phyloP scores from a whole-genome alignment of 1,139 yeast species.

The Zygosaccharomyces pseudobailii region DNA sequence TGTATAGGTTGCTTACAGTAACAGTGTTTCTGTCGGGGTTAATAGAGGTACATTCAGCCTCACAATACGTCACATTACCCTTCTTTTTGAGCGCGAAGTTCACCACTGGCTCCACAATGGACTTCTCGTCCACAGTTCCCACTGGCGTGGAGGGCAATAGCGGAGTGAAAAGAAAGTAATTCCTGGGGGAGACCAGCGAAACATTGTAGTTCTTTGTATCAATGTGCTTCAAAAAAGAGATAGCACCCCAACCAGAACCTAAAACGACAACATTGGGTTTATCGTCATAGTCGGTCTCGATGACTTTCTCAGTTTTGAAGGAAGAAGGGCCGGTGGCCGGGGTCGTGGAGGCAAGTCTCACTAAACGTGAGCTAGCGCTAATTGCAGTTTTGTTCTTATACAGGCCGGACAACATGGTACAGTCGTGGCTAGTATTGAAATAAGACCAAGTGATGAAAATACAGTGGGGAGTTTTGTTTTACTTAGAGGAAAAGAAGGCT shows the following conservation, averaged over 20 bases:
- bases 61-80: constrained; percentile 79
- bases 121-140: constrained; percentile 85
- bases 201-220: constrained; percentile 88
- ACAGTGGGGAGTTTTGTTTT: not conserved
- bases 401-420: constrained; percentile 10
- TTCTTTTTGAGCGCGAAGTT: constrained; percentile 65
- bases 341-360: constrained; percentile 11
- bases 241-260: constrained; percentile 96
- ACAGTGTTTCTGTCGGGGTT: constrained; percentile 64
- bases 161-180: constrained; percentile 91
- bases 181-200: constrained; percentile 86
- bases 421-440: not conserved
- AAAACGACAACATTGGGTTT: constrained; percentile 56
- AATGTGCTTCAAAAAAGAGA: constrained; percentile 74
- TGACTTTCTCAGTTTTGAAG: constrained; percentile 38
- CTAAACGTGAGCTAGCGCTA: constrained; percentile 8
- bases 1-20: constrained; percentile 44
- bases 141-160: constrained; percentile 90
- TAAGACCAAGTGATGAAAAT: not conserved
- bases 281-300: constrained; percentile 30
- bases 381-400: constrained; percentile 7
- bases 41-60: constrained; percentile 84
- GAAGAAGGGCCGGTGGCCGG: constrained; percentile 35
- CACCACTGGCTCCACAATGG: constrained; percentile 84
- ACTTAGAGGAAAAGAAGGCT: not conserved